Evolutionary conservation across 495 filamentous ascomycete genomes (phyloP), one percentile per base, ranked within the genome.

Genomic region (Hypoxylon lienhwacheense): DNA sequence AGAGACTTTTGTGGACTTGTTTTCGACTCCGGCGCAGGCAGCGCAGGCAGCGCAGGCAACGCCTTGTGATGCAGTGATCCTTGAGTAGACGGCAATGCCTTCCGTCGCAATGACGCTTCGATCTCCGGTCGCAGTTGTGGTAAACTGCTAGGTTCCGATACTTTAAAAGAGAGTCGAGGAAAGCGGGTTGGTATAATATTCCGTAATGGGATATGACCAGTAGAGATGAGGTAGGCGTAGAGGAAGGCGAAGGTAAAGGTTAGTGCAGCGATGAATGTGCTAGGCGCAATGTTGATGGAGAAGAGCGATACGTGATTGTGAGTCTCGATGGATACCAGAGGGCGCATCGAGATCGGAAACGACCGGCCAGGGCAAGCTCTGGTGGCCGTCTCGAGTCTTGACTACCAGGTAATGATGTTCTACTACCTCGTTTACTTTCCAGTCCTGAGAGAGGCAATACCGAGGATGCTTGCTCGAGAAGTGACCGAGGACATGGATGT

Each of bases 321-420:
- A 70, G 76, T 81, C 62, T 81, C 70, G 53, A 82, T 69, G 24
- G 75, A 76, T 54, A 82, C 64, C 58, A 78, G 66, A 14, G 74
- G 73, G 61, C 64, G 66, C 75, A 78, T 76, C 65, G 66, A 66
- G 61, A 39, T 55, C 53, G 47, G 42, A 59, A 59, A 47, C 55
- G 48, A 59, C 47, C 55, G 36, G 26, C 40, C 42, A 44, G 34
- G n/a, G 33, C 6, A 33, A 48, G 35, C 22, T 59, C 55, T 34
- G 42, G 36, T 7, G 47, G 55, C n/a, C 47, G 52, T 60, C 39
- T 54, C 29, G 19, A 53, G 32, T 49, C n/a, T 16, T 46, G 31
- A 12, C 11, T 37, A 41, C 24, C 24, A 8, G 21, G 28, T 45
- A n/a, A n/a, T n/a, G n/a, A n/a, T n/a, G n/a, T n/a, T n/a, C n/a